Conservation (phyloP, 768 basidiomycete species). For the Trametopsis cervina region DNA sequence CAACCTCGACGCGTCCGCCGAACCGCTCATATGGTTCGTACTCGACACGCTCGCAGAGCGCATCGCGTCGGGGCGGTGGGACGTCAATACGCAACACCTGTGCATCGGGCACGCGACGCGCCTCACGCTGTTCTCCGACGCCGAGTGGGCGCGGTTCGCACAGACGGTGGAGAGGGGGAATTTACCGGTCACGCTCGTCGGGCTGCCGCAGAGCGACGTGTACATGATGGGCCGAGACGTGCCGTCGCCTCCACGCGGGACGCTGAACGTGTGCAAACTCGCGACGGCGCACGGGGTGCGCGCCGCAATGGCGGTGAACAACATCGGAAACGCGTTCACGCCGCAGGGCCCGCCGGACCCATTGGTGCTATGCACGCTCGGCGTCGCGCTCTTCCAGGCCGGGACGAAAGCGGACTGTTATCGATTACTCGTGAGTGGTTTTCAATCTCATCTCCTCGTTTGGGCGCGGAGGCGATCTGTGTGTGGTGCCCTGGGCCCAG, state of each 20-base stretch:
- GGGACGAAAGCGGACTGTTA: constrained; percentile 40
- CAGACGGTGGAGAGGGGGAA: constrained; percentile 27
- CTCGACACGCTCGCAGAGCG: constrained; percentile 33
- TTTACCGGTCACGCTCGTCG: constrained; percentile 47
- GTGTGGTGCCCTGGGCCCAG: no score
- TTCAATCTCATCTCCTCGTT: neutral
- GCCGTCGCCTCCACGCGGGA: constrained; percentile 40
- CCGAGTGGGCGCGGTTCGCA: constrained; percentile 33
- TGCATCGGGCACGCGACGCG: constrained; percentile 59
- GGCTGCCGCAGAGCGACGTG: constrained; percentile 57
- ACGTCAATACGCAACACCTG: constrained; percentile 29
- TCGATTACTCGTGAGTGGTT: constrained; percentile 38
- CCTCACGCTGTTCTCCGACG: constrained; percentile 40
- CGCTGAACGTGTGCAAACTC: constrained; percentile 47
- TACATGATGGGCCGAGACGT: constrained; percentile 57
- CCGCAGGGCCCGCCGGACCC: constrained; percentile 63
- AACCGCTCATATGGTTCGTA: constrained; percentile 52
- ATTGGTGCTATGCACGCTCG: constrained; percentile 50
- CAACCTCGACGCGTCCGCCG: constrained; percentile 43
- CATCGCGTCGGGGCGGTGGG: constrained; percentile 21
- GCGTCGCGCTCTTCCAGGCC: constrained; percentile 52
- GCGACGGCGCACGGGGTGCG: constrained; percentile 37
- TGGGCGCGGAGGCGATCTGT: no score
- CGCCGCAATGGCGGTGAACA: constrained; percentile 55
- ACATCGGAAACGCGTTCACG: constrained; percentile 62